Evolutionary conservation across 306 rosid species (phyloP).

Genomic region (Cucurbita maxima): DNA sequence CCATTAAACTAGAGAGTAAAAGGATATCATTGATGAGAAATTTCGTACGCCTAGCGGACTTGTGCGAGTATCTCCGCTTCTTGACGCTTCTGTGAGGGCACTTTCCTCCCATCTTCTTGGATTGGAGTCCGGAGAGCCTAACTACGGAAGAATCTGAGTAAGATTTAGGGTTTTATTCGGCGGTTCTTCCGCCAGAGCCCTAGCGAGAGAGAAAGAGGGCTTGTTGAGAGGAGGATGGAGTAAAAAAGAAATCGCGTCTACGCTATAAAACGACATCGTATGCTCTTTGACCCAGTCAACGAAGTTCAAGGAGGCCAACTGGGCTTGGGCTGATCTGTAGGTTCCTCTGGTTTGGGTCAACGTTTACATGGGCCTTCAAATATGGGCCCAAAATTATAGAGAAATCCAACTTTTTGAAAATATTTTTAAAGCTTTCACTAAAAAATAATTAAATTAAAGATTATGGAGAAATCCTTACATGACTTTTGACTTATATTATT

Average conservation of each 20-base stretch:
- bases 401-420: no score
- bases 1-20: neutral
- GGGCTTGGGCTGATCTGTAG: neutral
- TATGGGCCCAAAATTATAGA: neutral
- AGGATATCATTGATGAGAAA: constrained; percentile 69
- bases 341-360: neutral
- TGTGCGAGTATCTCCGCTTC: constrained; percentile 77
- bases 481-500: no score
- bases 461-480: no score
- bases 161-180: neutral
- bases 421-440: no score
- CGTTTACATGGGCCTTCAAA: neutral
- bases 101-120: constrained; percentile 74
- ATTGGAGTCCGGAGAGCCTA: constrained; percentile 14
- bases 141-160: neutral
- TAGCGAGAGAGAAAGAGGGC: neutral
- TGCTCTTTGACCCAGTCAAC: neutral
- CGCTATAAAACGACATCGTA: neutral
- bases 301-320: neutral
- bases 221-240: neutral
- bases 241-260: neutral
- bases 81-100: constrained; percentile 83
- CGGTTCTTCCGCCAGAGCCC: neutral
- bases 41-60: constrained; percentile 54
- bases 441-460: no score